phyloP scores from a whole-genome alignment of 352 stramenopile species.

The Blastocystis sp. region DNA sequence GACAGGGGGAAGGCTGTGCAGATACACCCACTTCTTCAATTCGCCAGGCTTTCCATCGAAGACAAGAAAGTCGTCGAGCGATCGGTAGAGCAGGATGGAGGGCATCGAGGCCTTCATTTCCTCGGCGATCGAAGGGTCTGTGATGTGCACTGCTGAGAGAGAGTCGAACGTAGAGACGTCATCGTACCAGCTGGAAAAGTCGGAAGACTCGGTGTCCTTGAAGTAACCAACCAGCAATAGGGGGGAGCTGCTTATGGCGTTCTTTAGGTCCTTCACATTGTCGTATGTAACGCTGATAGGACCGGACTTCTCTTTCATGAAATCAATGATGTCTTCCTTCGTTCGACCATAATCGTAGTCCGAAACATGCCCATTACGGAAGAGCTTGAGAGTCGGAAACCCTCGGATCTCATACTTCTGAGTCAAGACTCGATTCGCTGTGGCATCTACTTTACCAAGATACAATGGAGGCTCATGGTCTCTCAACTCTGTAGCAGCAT shows the following conservation, averaged over 20 bases:
- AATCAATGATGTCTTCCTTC: neutral
- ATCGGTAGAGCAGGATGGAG: neutral
- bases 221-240: neutral
- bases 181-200: neutral
- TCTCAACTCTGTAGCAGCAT: neutral
- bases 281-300: neutral
- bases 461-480: neutral
- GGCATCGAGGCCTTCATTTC: neutral
- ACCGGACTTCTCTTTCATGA: neutral
- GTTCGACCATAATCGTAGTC: neutral
- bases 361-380: neutral
- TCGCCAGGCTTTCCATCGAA: neutral
- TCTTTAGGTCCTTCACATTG: neutral
- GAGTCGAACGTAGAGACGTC: neutral
- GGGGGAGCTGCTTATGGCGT: neutral
- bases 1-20: neutral
- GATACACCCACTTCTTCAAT: neutral
- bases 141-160: neutral
- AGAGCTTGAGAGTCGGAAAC: constrained; percentile 40
- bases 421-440: neutral
- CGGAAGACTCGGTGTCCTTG: neutral
- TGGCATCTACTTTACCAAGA: constrained; percentile 12
- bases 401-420: neutral
- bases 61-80: neutral
- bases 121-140: neutral